Evolutionary conservation across 352 stramenopile species (phyloP).

Genomic region (Phytophthora macrochlamydospora): DNA sequence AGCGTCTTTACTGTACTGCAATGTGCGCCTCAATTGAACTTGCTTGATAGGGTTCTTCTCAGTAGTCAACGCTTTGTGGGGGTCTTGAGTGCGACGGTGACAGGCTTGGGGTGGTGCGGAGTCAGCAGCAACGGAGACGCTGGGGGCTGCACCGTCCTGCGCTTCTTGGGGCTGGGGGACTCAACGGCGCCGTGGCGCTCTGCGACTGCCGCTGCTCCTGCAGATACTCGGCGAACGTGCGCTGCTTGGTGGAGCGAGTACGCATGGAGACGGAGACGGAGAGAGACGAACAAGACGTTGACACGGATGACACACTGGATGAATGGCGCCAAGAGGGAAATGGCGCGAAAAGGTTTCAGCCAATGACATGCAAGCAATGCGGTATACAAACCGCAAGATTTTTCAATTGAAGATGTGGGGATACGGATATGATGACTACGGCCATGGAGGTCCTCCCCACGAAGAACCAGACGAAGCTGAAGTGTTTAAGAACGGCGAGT

Average conservation of each 20-base stretch:
- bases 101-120: constrained; percentile 21
- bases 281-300: background rate
- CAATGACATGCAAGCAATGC: constrained; percentile 9
- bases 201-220: constrained; percentile 15
- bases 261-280: constrained; percentile 17
- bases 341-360: constrained; percentile 4
- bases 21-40: constrained; percentile 10
- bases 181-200: constrained; percentile 3
- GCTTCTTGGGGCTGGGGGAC: constrained; percentile 31
- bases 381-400: too few relatives aligned
- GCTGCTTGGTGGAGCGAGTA: constrained; percentile 28
- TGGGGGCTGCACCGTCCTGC: constrained; percentile 22
- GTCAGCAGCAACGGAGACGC: constrained; percentile 27
- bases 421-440: constrained; percentile 5
- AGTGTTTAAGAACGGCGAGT: background rate
- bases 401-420: too few relatives aligned
- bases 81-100: constrained; percentile 6
- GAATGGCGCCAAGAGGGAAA: constrained; percentile 24
- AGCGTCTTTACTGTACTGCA: constrained; percentile 16
- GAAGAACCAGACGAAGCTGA: background rate
- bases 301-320: constrained; percentile 7
- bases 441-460: constrained; percentile 9
- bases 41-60: constrained; percentile 14
- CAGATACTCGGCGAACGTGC: constrained; percentile 19
- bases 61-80: constrained; percentile 6